These are phyloP conservation scores for Penicillium flavigenum DNA, from an alignment of 495 filamentous ascomycete species.

Conservation along the genomic window DNA sequence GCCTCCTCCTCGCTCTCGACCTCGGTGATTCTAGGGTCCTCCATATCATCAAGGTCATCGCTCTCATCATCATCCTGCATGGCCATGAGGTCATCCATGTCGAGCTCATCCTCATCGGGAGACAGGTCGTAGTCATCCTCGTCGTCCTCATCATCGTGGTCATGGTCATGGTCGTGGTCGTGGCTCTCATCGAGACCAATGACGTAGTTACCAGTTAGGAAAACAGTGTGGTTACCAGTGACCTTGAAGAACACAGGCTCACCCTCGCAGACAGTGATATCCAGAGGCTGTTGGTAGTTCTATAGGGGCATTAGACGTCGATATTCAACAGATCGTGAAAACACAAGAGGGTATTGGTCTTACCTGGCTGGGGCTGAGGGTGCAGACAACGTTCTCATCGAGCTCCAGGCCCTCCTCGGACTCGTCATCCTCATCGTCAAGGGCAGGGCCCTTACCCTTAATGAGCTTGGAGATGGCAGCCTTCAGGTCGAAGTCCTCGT, in stretches of 20 bases:
- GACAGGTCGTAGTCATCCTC: conserved; percentile 80
- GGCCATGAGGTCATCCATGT: conserved; percentile 51
- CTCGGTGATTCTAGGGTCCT: conserved; percentile 80
- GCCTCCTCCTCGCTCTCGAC: conserved; percentile 78
- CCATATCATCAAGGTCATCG: conserved; percentile 79
- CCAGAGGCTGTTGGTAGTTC: conserved; percentile 93
- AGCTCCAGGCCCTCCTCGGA: conserved; percentile 65
- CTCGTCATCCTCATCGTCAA: conserved; percentile 61
- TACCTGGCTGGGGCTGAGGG: conserved; percentile 81
- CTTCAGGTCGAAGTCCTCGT: conserved; percentile 58
- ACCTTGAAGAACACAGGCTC: conserved; percentile 91
- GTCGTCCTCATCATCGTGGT: conserved; percentile 65
- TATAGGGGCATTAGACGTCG: conserved; percentile 37
- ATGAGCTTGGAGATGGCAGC: conserved; percentile 62
- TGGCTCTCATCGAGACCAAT: conserved; percentile 55
- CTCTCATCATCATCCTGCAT: conserved; percentile 65
- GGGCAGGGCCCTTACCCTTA: conserved; percentile 81
- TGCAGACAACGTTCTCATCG: conserved; percentile 91
- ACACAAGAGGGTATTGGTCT: conserved; percentile 16
- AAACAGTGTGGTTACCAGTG: conserved; percentile 83
- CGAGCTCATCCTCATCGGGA: conserved; percentile 67
- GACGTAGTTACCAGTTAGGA: conserved; percentile 94
- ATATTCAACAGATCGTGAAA: not conserved
- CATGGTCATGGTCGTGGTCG: conserved; percentile 45
- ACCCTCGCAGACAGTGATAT: conserved; percentile 81